Evolutionary conservation across 176 grass and related monocot species (phyloP).

Genomic region (Oryza punctata): DNA sequence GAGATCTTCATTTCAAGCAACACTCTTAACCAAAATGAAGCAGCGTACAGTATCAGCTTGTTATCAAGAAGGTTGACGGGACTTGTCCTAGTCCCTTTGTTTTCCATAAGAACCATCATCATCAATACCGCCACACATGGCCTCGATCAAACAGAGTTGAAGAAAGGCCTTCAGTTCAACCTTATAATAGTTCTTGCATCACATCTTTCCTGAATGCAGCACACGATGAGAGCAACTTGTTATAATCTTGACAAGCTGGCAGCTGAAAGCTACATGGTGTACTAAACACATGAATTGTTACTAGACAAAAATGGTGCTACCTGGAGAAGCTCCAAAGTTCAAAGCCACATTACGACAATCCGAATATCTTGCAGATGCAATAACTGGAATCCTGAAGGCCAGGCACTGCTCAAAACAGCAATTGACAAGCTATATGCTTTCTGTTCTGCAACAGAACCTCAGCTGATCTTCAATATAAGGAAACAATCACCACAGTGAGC

Average conservation of each 20-base stretch:
- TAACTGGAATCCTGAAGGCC: conserved; percentile 14
- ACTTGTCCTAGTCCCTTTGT: background rate
- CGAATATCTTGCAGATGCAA: background rate
- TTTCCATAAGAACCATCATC: background rate
- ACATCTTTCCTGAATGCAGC: background rate
- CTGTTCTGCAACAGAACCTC: background rate
- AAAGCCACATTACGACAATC: background rate
- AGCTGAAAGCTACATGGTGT: conserved; percentile 17
- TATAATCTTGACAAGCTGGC: background rate
- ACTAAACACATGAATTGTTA: background rate
- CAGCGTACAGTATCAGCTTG: background rate
- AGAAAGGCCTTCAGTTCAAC: background rate
- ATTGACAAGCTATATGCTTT: conserved; percentile 18
- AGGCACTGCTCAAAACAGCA: conserved; percentile 17
- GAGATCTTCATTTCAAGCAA: background rate
- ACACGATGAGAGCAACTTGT: background rate
- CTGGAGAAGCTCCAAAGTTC: conserved; percentile 1
- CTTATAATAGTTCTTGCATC: background rate
- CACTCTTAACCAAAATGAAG: background rate
- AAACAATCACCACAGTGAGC: background rate
- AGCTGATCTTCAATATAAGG: conserved; percentile 13
- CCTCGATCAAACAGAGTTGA: background rate
- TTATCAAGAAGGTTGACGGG: background rate
- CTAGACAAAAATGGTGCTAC: background rate
- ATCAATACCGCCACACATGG: background rate